Evolutionary conservation across 306 rosid genomes (phyloP), one percentile per base, ranked within the genome.

Genomic region (Mimosa pudica): DNA sequence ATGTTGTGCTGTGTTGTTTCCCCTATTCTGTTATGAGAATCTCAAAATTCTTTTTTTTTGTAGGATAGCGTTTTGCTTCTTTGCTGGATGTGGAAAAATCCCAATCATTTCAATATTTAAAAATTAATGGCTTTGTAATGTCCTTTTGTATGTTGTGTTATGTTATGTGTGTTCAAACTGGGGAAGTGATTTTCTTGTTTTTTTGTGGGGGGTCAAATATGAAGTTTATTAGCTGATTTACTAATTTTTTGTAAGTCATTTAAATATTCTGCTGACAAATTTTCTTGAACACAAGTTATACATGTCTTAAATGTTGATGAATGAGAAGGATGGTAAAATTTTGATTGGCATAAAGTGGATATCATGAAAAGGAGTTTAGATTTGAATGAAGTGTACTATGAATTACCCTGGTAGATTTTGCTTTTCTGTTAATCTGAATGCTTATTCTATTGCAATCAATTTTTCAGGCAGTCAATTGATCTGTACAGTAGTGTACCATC

Each of bases 391-490:
- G 48, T 38, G 72, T 38, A 14, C 30, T 5, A 41, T 38, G 14
- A 0, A 41, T 38, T 7, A 68, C 8, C 18, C 48, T 47, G 14
- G 47, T 12, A 7, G 8, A 33, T n/a, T 68, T 68, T 68, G 51
- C 13, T 68, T n/a, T 42, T 8, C 71, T 67, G 46, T 42, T 8
- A 17, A 62, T 38, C 7, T 73, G 62, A 85, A 70, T 17, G 32
- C 84, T 83, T 12, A 62, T 45, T 70, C 33, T 55, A 14, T 71
- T 11, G 64, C 18, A 7, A 36, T 84, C 60, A 73, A 49, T 78
- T 69, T 87, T 88, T 58, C 94, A 96, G 99, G 93, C 97, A 96
- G 74, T 96, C 99, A 32, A 96, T 96, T 42, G 99, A 96, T 88
- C 85, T 96, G 74, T 90, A 93, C 51, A 89, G 99, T 70, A 96